Evolutionary conservation across 2,329 filamentous ascomycete species (phyloP), one percentile per base, ranked within the genome.

Genomic region (Fusarium coffeatum): DNA sequence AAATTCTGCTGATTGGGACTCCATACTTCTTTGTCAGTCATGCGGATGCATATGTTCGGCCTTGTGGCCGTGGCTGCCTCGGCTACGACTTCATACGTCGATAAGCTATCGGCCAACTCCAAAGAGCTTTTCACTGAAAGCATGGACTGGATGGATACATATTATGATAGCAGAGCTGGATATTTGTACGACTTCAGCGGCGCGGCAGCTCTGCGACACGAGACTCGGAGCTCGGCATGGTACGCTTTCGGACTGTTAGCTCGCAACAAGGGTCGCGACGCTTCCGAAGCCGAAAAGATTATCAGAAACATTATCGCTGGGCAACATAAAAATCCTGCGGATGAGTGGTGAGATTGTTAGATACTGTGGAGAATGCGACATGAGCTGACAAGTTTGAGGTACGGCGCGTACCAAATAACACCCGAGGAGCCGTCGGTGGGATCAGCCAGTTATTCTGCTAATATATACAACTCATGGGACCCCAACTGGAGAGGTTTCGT

Each of bases 401-500:
- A 60, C 23, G 55, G 37, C 77, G 81, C 81, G 82, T 89, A 88
- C 68, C 84, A 87, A 46, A 78, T 82, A 28, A 81, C 86, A 43
- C 85, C 86, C 0, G 87, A 90, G 68, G 84, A 90, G 74, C 88
- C 88, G 0, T 83, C 82, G 4, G 84, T 90, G 7, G 87, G 87
- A 20, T 84, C 81, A 4, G 55, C 78, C 3, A 76, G 79, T 18
- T 90, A 90, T 66, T 81, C 82, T 2, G 76, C 82, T n/a, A 73
- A 76, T 6, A 86, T 87, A 34, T 88, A 89, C 72, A 82, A 84
- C 58, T 83, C 84, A 1, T 90, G 87, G 85, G 88, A 90, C 68
- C 87, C 88, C 3, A 90, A 90, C 65, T 90, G 88, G 88, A 81
- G 88, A 51, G 88, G 88, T 1, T 90, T 90, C 59, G 82, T 90